A percentile compares a stretch with the other conserved stretches of the same genome.
phyloP scores from a whole-genome alignment of 2,329 filamentous ascomycete genomes.

The Thermothelomyces thermophilus region DNA sequence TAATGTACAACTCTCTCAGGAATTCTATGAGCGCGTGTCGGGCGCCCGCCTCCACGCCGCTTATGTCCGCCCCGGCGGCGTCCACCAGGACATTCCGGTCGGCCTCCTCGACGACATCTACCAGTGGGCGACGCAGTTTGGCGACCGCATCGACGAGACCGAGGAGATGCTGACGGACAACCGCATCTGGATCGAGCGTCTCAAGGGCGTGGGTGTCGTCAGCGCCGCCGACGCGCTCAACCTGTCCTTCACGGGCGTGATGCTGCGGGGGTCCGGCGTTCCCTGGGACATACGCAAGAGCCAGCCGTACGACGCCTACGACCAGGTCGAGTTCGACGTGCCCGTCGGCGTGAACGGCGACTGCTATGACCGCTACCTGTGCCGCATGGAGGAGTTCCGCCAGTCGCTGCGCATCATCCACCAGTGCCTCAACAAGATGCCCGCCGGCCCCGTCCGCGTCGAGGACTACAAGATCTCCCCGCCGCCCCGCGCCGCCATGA shows the following conservation, averaged over 20 bases:
- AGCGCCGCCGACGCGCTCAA: slow-evolving; percentile 91
- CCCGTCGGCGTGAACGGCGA: slow-evolving; percentile 95
- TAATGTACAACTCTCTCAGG: slow-evolving; percentile 46
- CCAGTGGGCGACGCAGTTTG: slow-evolving; percentile 98
- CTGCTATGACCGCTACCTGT: slow-evolving; percentile 98
- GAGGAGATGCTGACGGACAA: slow-evolving; percentile 99
- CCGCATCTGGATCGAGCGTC: slow-evolving; percentile 95
- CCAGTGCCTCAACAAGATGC: slow-evolving; percentile 99
- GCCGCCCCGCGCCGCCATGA: slow-evolving; percentile 95
- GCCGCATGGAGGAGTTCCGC: slow-evolving; percentile 99
- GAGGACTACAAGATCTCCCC: slow-evolving; percentile 99
- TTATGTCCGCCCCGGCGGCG: slow-evolving; percentile 93
- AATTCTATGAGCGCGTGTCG: slow-evolving; percentile 99
- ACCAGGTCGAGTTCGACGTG: slow-evolving; percentile 95
- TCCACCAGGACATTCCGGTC: slow-evolving; percentile 88
- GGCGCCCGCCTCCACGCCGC: slow-evolving; percentile 95
- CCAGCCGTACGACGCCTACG: slow-evolving; percentile 95
- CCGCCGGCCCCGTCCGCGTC: slow-evolving; percentile 83
- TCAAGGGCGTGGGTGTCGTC: slow-evolving; percentile 86
- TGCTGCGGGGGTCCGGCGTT: slow-evolving; percentile 93
- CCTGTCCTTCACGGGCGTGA: slow-evolving; percentile 93
- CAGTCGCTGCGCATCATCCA: slow-evolving; percentile 97
- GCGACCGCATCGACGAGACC: slow-evolving; percentile 96
- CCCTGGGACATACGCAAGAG: slow-evolving; percentile 97
- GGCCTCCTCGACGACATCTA: slow-evolving; percentile 98